A percentile compares a stretch with the other conserved stretches of the same genome.
phyloP scores from a whole-genome alignment of 805 yeast species.

The Metschnikowia chrysomelidarum region DNA sequence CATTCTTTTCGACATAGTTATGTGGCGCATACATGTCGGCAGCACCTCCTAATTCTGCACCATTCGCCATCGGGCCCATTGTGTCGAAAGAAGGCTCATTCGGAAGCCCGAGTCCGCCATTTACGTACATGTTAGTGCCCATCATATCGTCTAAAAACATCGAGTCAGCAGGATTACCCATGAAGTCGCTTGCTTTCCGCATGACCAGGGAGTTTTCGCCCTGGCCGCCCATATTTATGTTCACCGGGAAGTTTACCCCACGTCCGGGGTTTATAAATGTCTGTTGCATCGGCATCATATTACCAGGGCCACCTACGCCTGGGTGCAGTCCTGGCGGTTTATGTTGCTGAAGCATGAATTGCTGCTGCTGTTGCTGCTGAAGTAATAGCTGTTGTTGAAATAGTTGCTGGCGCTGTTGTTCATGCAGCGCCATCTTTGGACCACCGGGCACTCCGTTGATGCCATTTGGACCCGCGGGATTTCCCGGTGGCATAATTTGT shows the following conservation, averaged over 20 bases:
- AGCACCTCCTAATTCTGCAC: conserved; percentile 1
- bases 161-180: conserved; percentile 3
- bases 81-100: conserved; percentile 5
- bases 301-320: conserved; percentile 1
- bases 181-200: conserved; percentile 4
- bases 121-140: conserved; percentile 1
- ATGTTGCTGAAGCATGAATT: conserved; percentile 3
- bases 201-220: conserved; percentile 1
- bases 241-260: conserved; percentile 1
- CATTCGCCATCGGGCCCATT: conserved; percentile 5
- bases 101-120: conserved; percentile 5
- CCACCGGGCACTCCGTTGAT: too few species aligned
- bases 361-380: conserved; percentile 7
- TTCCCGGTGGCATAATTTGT: too few species aligned
- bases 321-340: conserved; percentile 4
- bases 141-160: conserved; percentile 9
- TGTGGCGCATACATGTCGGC: conserved; percentile 2
- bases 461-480: too few species aligned
- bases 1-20: conserved; percentile 3
- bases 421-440: neutral
- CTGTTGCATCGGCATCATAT: too few species aligned
- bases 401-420: conserved; percentile 1
- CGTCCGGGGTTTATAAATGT: neutral
- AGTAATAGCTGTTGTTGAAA: conserved; percentile 9
- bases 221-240: too few species aligned